Base-by-base conservation (phyloP, 2,329 filamentous ascomycete genomes). In the Curvularia verruculosa region DNA sequence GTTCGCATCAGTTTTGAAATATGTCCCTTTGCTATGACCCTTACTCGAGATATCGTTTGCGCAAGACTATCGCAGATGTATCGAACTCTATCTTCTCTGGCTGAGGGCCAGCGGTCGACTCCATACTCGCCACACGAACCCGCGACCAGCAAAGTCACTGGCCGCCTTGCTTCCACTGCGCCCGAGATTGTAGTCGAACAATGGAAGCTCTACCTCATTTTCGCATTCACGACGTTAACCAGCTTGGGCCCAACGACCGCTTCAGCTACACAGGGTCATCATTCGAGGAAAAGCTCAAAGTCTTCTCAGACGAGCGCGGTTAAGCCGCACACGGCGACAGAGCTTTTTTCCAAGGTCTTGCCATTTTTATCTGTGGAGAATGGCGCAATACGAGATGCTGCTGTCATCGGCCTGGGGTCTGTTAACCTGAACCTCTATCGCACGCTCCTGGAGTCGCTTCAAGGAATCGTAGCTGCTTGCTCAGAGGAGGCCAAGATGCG, bases 151-250 rank as follows among this genome's bases (percentile, higher is more conserved):
- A 87, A 83, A 69, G 82, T 80, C 64, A 82, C 86, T 71, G 85
- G 84, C 57, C 87, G 77, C 15, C 61, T 79, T 31, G 75, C 84
- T 56, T 89, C 87, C 2, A 88, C 89, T 0, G 89, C 92, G 18
- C 90, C 93, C 0, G 92, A 96, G 67, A 87, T 96, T 21, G 83
- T 97, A 55, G 87, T 99, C 56, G 96, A 98, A 76, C 95, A 99
- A 74, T 99, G 94, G 94, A 98, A 97, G 77, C 81, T 98, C 2
- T 98, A 98, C 74, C 83, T 99, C 24, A 93, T 97, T 53, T 97
- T 99, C 79, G 95, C 94, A 9, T 99, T 96, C 77, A 96, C 94
- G 9, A 98, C 95, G 0, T 82, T 99, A 54, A 93, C 91, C 36
- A 95, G 95, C 64, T 85, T 91, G 9, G 92, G 92, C 9, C 53